Conservation (phyloP, 257 asterid species). For the Solanum chiquidenum region DNA sequence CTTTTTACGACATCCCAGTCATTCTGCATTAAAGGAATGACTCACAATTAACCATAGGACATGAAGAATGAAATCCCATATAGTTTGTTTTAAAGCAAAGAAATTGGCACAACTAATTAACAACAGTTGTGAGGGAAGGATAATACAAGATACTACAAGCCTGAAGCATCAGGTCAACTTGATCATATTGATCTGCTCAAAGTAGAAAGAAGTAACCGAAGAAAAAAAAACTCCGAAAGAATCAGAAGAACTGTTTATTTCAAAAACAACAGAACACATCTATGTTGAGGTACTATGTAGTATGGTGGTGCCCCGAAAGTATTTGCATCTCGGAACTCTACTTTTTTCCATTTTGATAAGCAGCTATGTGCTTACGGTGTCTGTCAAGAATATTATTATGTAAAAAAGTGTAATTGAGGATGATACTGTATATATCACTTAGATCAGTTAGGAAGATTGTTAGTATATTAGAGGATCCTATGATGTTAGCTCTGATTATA, state of each 20-base stretch:
- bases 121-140: background rate
- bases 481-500: background rate
- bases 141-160: background rate
- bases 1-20: conserved; percentile 91
- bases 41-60: background rate
- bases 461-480: background rate
- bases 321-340: background rate
- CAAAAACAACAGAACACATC: background rate
- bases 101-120: background rate
- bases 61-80: conserved; percentile 1
- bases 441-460: background rate
- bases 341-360: background rate
- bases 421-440: background rate
- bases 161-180: background rate
- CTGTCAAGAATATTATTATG: background rate
- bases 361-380: background rate
- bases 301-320: background rate
- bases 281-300: background rate
- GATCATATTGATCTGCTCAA: background rate
- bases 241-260: background rate
- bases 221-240: background rate
- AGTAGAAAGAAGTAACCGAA: background rate
- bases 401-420: background rate
- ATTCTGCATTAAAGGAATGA: conserved; percentile 33
- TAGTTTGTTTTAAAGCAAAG: background rate